phyloP scores from a whole-genome alignment of 2,329 filamentous ascomycete genomes.

The Fusarium cyanostomum region DNA sequence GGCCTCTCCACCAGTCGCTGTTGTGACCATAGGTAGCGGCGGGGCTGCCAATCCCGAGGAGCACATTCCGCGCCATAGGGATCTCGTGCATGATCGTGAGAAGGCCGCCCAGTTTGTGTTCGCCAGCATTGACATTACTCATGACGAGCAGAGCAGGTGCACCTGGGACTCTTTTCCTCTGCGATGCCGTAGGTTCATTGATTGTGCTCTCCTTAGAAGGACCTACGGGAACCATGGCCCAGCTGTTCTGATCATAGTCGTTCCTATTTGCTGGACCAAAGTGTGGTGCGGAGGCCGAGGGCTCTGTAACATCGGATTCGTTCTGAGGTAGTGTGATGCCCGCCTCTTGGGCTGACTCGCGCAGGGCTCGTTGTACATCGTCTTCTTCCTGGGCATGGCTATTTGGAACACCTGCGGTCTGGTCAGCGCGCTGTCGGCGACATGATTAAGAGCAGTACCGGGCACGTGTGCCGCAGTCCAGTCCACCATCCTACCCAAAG shows the following conservation, averaged over 20 bases:
- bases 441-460: conserved; percentile 48
- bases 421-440: conserved; percentile 38
- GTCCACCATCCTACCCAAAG: conserved; percentile 62
- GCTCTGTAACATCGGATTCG: conserved; percentile 60
- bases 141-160: conserved; percentile 63
- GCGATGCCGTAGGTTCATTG: conserved; percentile 48
- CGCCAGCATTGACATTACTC: conserved; percentile 45
- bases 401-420: conserved; percentile 49
- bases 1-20: conserved; percentile 70
- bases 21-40: conserved; percentile 63
- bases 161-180: conserved; percentile 52
- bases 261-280: conserved; percentile 69
- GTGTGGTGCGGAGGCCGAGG: conserved; percentile 52
- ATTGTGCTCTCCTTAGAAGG: conserved; percentile 37
- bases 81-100: conserved; percentile 70
- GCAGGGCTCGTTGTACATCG: conserved; percentile 65
- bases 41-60: conserved; percentile 56
- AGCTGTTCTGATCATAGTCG: conserved; percentile 64
- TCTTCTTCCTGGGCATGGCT: conserved; percentile 60
- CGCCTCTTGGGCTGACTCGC: conserved; percentile 63
- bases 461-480: conserved; percentile 55
- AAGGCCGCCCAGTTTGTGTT: conserved; percentile 61
- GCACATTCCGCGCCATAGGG: conserved; percentile 64
- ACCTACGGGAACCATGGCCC: conserved; percentile 65
- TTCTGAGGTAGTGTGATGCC: conserved; percentile 56